Evolutionary conservation across 495 filamentous ascomycete species (phyloP).

Genomic region (Hypoxylon crocopeplum): DNA sequence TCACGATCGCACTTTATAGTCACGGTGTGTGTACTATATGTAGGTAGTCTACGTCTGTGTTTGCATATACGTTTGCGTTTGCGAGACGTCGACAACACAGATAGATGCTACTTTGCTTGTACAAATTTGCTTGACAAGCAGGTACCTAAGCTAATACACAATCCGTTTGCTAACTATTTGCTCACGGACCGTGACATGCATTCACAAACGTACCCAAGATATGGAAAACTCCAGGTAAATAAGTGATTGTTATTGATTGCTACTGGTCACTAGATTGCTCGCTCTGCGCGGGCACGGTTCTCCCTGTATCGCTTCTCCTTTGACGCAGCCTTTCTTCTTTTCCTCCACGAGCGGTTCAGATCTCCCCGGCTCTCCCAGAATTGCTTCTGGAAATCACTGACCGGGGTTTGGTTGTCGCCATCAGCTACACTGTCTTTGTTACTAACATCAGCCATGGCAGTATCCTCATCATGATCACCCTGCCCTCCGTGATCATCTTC

Average conservation of each 20-base stretch:
- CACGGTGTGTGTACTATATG: too few relatives aligned
- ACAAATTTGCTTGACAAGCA: too few relatives aligned
- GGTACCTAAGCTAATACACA: too few relatives aligned
- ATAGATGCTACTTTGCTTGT: too few relatives aligned
- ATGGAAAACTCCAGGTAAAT: too few relatives aligned
- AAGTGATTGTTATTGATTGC: neutral
- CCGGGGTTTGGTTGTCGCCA: slow-evolving; percentile 31
- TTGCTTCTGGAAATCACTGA: slow-evolving; percentile 81
- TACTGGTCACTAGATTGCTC: slow-evolving; percentile 43
- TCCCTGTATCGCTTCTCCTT: slow-evolving; percentile 91
- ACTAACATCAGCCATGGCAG: slow-evolving; percentile 41
- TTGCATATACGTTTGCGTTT: too few relatives aligned
- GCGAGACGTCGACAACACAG: too few relatives aligned
- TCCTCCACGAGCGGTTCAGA: slow-evolving; percentile 90
- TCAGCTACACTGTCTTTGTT: slow-evolving; percentile 15
- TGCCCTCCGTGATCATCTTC: slow-evolving; percentile 41
- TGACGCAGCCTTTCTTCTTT: slow-evolving; percentile 74
- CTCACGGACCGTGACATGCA: neutral
- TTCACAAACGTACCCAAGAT: neutral
- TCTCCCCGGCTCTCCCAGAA: slow-evolving; percentile 94
- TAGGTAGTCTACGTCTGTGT: too few relatives aligned
- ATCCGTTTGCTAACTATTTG: too few relatives aligned
- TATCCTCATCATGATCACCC: slow-evolving; percentile 44
- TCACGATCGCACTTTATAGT: too few relatives aligned
- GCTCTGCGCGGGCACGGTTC: slow-evolving; percentile 67